Evolutionary conservation across 345 rosid genomes (phyloP).

Genomic region (sweet orange (Citrus sinensis)): DVS_A1.0 CM039162.1:18262501-18263000

Average conservation of each 20-base stretch:
- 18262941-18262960: background rate
- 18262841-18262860: background rate
- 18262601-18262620: background rate
- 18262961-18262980: slow-evolving; percentile 52
- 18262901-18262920: background rate
- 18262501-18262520: background rate
- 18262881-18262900: background rate
- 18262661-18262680: background rate
- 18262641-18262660: slow-evolving; percentile 13
- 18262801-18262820: background rate
- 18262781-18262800: background rate
- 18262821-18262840: background rate
- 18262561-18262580: slow-evolving; percentile 13
- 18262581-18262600: background rate
- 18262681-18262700: background rate
- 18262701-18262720: background rate
- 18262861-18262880: background rate
- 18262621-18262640: background rate
- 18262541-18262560: slow-evolving; percentile 9
- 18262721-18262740: background rate
- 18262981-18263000: slow-evolving; percentile 53
- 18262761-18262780: background rate
- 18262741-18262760: background rate
- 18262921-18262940: slow-evolving; percentile 17
- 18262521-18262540: slow-evolving; percentile 15